Base-by-base conservation (phyloP, 345 rosid species). In the Cardamine chenopodiifolia region DNA sequence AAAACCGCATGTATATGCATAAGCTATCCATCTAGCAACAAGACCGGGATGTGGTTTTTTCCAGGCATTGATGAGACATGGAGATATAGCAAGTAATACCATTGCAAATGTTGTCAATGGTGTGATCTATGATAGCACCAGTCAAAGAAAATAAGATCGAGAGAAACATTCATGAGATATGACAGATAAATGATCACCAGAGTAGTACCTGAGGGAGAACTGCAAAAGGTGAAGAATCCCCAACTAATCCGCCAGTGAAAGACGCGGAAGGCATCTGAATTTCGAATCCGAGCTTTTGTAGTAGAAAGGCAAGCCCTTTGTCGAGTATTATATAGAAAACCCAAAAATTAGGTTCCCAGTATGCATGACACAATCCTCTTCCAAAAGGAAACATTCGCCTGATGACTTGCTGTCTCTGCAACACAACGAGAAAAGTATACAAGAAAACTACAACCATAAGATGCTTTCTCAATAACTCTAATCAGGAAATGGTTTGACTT, bases 341-440 rank as follows among this genome's bases (percentile, higher is more conserved):
- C 97, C 97, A 95, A 69, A 95, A 87, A 47, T 92, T 95, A 8
- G 97, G 99, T 9, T 97, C 97, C 99, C 99, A 95, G 37, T 87
- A 95, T 4, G 97, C 97, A 81, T 95, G 97, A 69, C 96, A 91
- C 62, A 94, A 85, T 69, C 98, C 98, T 88, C 97, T 87, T 58
- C 98, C 98, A 45, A 94, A 94, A 58, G 97, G 98, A 85, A 94
- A 94, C 98, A 94, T 86, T 63, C 90, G 86, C 62, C 69, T 63
- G 8, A 94, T 56, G 66, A 94, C 96, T 83, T 87, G 89, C 71
- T 82, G 85, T 31, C 88, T 89, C 98, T 94, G 95, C 86, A 84
- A 73, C 58, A 81, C 61, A 31, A 37, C 23, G 8, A 42, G 48
- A n/a, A n/a, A n/a, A n/a, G n/a, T n/a, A n/a, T n/a, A n/a, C n/a